Evolutionary conservation across 768 basidiomycete genomes (phyloP).

Genomic region (Leucocoprinus sp.): DNA sequence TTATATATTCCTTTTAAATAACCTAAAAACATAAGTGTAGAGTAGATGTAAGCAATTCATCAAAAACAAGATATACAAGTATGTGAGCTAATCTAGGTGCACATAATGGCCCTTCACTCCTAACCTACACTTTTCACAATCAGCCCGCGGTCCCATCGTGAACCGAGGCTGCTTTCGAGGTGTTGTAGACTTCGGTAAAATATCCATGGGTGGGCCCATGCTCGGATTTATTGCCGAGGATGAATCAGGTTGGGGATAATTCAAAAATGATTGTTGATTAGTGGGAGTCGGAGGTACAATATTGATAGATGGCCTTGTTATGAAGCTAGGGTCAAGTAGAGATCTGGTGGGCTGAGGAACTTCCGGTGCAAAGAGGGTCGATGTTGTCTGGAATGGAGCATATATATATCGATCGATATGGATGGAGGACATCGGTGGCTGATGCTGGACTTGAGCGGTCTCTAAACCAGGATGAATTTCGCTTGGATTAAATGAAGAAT

Average conservation of each 20-base stretch:
- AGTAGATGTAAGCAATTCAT: too few species aligned
- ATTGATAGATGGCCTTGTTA: constrained; percentile 9
- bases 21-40: not conserved
- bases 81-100: constrained; percentile 48
- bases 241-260: not conserved
- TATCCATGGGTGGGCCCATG: not conserved
- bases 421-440: constrained; percentile 2
- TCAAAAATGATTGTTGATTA: not conserved
- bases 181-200: constrained; percentile 10
- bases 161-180: constrained; percentile 35
- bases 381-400: not conserved
- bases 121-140: constrained; percentile 58
- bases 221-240: not conserved
- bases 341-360: constrained; percentile 7
- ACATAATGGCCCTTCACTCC: constrained; percentile 67
- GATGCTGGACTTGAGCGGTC: not conserved
- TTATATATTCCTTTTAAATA: too few species aligned
- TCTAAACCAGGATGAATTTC: not conserved
- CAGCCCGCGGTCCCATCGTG: constrained; percentile 65
- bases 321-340: not conserved
- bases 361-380: constrained; percentile 17
- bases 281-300: constrained; percentile 8
- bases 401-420: not conserved
- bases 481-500: not conserved
- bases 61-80: too few species aligned